A percentile compares a stretch with the other conserved stretches of the same genome.
Evolutionary conservation across 176 grass and related monocot species (phyloP).

Genomic region (Ensete glaucum): DNA sequence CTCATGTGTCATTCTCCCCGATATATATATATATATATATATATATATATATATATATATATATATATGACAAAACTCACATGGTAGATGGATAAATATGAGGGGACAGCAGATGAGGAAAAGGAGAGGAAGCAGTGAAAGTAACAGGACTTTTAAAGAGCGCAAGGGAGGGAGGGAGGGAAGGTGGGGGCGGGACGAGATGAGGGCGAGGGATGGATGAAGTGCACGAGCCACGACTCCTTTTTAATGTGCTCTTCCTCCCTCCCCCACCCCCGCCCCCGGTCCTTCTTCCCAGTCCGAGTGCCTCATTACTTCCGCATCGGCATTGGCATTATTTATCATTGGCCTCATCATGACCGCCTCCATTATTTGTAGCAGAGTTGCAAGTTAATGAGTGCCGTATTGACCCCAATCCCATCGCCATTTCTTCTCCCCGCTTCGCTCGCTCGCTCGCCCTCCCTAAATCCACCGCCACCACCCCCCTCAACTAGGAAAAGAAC

Average conservation of each 20-base stretch:
- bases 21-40: too few species aligned
- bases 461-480: constrained; percentile 30
- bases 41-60: too few species aligned
- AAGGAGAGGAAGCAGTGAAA: constrained; percentile 22
- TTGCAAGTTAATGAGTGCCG: constrained; percentile 7
- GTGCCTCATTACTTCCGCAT: not conserved
- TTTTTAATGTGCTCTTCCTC: not conserved
- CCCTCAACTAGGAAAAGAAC: too few species aligned
- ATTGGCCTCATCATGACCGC: constrained; percentile 1
- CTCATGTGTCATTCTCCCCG: too few species aligned
- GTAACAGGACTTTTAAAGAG: constrained; percentile 15
- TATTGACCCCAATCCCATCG: constrained; percentile 16
- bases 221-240: constrained; percentile 27
- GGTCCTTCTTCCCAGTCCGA: not conserved
- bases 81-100: constrained; percentile 24
- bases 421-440: constrained; percentile 21
- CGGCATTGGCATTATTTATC: not conserved
- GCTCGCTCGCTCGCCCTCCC: constrained; percentile 12
- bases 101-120: not conserved
- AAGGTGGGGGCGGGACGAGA: not conserved
- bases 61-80: constrained; percentile 27
- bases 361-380: constrained; percentile 13
- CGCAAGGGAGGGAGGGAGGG: constrained; percentile 10
- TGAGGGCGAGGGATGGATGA: constrained; percentile 21
- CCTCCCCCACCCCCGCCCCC: too few species aligned